These are phyloP conservation scores for Globisporangium orthogonon DNA, from an alignment of 352 stramenopile genomes.

Conservation along the genomic window DNA sequence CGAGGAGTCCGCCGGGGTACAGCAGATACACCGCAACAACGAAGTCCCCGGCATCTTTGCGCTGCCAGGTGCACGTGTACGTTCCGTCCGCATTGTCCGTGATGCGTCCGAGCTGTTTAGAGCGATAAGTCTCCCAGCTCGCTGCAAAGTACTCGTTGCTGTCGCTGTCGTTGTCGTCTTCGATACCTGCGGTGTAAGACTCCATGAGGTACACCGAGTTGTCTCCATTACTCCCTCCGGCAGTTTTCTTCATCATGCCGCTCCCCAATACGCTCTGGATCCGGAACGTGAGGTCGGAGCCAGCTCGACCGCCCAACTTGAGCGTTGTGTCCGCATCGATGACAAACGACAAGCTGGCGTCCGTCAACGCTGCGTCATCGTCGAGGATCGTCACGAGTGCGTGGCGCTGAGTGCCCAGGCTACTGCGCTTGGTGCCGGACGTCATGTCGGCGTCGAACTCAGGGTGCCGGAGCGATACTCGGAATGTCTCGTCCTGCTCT, in stretches of 20 bases:
- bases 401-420: constrained; percentile 53
- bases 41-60: constrained; percentile 36
- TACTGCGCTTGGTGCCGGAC: constrained; percentile 3
- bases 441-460: constrained; percentile 9
- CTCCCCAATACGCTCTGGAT: constrained; percentile 51
- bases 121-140: constrained; percentile 13
- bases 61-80: constrained; percentile 45
- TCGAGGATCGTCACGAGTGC: constrained; percentile 71
- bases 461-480: constrained; percentile 39
- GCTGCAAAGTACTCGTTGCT: neutral
- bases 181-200: constrained; percentile 22
- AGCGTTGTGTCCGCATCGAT: constrained; percentile 20
- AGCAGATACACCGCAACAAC: constrained; percentile 49
- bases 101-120: constrained; percentile 17
- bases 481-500: constrained; percentile 65
- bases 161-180: constrained; percentile 10
- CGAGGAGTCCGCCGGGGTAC: constrained; percentile 46
- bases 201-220: constrained; percentile 26
- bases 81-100: constrained; percentile 24
- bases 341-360: constrained; percentile 35
- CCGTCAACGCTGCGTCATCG: constrained; percentile 35
- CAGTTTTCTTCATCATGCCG: constrained; percentile 13
- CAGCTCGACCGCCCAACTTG: constrained; percentile 29
- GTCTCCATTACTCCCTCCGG: constrained; percentile 13
- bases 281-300: constrained; percentile 35